Evolutionary conservation across 495 filamentous ascomycete genomes (phyloP).

Genomic region (Podospora tetraspora): DNA sequence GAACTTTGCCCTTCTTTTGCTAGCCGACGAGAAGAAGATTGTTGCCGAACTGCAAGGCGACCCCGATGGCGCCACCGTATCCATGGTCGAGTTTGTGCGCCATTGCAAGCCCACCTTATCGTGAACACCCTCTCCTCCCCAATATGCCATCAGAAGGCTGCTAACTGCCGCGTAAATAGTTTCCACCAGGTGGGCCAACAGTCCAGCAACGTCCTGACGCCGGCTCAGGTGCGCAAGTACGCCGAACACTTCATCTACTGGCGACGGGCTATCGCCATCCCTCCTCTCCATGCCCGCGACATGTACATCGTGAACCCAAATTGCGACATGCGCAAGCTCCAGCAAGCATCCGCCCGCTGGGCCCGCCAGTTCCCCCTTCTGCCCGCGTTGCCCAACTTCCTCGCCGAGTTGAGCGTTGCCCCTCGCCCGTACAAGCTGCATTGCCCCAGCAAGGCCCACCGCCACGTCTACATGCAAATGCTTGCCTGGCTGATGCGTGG

Average conservation of each 20-base stretch:
- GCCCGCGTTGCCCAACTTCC: conserved; percentile 76
- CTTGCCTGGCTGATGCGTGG: conserved; percentile 87
- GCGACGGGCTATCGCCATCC: conserved; percentile 86
- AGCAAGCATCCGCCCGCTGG: conserved; percentile 66
- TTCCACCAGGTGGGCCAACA: conserved; percentile 71
- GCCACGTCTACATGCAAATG: conserved; percentile 79
- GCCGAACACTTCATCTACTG: conserved; percentile 92
- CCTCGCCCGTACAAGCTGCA: conserved; percentile 75
- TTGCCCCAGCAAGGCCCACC: conserved; percentile 85
- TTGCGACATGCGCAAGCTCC: conserved; percentile 70
- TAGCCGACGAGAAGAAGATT: conserved; percentile 78
- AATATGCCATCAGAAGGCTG: not conserved
- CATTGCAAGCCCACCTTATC: conserved; percentile 79
- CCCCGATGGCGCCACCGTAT: conserved; percentile 61
- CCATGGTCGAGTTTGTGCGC: conserved; percentile 77
- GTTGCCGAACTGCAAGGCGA: conserved; percentile 78
- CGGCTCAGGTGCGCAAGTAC: conserved; percentile 74
- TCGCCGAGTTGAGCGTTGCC: conserved; percentile 66
- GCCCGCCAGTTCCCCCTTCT: conserved; percentile 71
- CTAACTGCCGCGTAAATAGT: conserved; percentile 21
- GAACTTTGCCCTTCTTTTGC: conserved; percentile 79
- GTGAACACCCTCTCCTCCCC: conserved; percentile 27
- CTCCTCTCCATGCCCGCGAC: conserved; percentile 81
- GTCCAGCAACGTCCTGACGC: conserved; percentile 59
- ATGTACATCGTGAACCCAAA: conserved; percentile 94